Evolutionary conservation across 2,329 filamentous ascomycete genomes (phyloP).

Genomic region (Lachnellula arida): DNA sequence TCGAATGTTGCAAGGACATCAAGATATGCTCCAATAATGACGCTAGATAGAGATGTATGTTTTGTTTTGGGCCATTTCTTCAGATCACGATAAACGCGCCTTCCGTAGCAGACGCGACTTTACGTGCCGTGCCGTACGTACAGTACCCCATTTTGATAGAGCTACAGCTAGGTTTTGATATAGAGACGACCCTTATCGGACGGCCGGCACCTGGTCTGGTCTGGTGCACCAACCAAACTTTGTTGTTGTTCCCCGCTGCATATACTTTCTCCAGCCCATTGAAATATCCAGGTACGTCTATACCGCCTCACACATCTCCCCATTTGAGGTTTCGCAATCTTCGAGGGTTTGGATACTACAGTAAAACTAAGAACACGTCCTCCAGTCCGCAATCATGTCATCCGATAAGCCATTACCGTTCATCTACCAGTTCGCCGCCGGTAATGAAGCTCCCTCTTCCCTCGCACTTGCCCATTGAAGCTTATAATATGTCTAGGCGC

Average conservation of each 20-base stretch:
- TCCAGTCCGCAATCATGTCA: constrained; percentile 50
- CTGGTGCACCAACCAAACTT: too few species aligned
- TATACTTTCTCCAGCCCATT: background rate
- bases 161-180: too few species aligned
- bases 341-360: background rate
- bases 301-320: background rate
- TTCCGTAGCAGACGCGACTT: too few species aligned
- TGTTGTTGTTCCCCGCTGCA: background rate
- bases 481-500: constrained; percentile 54
- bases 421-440: constrained; percentile 90
- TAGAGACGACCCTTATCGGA: too few species aligned
- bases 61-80: background rate
- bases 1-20: background rate
- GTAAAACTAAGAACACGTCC: background rate
- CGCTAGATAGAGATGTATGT: background rate
- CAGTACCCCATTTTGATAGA: too few species aligned
- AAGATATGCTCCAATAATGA: too few species aligned
- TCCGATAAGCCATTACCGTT: constrained; percentile 78
- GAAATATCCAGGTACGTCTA: background rate
- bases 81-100: too few species aligned
- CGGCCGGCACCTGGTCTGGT: too few species aligned
- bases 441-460: constrained; percentile 42
- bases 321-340: background rate
- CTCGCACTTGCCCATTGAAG: constrained; percentile 26
- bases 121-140: too few species aligned